These are phyloP conservation scores for Trichocladium antarcticum DNA, from an alignment of 495 filamentous ascomycete species.

Conservation along the genomic window DNA sequence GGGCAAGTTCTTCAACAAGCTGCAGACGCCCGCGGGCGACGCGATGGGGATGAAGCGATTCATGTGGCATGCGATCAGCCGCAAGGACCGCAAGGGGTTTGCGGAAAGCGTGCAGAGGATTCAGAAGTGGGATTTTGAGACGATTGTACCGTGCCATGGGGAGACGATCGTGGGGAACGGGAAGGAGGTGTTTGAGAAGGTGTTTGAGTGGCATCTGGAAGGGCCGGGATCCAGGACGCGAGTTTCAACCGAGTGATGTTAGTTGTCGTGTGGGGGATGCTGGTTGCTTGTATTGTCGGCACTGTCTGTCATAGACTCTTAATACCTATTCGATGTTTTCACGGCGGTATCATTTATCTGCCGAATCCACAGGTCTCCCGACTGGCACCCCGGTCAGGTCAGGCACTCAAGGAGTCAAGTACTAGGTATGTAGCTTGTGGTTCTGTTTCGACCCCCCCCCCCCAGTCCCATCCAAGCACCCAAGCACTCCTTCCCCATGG, in stretches of 20 bases:
- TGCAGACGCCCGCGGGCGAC: constrained; percentile 51
- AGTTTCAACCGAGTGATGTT: background rate
- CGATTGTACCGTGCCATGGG: constrained; percentile 85
- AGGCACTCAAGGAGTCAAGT: too few species aligned
- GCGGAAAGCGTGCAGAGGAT: constrained; percentile 58
- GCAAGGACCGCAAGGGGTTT: constrained; percentile 55
- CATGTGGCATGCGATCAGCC: constrained; percentile 64
- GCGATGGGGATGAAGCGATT: constrained; percentile 70
- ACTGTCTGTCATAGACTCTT: too few species aligned
- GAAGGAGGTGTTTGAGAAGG: constrained; percentile 65
- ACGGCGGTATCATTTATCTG: too few species aligned
- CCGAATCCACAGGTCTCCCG: too few species aligned
- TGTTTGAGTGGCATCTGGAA: constrained; percentile 77
- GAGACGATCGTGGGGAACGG: constrained; percentile 72
- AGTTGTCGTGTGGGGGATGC: background rate
- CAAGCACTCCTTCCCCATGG: too few species aligned
- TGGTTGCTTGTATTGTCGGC: too few species aligned
- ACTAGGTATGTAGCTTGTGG: too few species aligned
- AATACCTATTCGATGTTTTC: too few species aligned
- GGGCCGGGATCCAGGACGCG: constrained; percentile 14
- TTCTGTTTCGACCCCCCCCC: too few species aligned
- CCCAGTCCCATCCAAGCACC: too few species aligned
- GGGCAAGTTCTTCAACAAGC: constrained; percentile 48
- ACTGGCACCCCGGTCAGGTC: too few species aligned
- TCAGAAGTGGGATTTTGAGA: constrained; percentile 72